Percentiles rank a stretch among this genome's conserved stretches.
Evolutionary conservation across 805 yeast species (phyloP).

Genomic region (Wickerhamiella bombiphila): DNA sequence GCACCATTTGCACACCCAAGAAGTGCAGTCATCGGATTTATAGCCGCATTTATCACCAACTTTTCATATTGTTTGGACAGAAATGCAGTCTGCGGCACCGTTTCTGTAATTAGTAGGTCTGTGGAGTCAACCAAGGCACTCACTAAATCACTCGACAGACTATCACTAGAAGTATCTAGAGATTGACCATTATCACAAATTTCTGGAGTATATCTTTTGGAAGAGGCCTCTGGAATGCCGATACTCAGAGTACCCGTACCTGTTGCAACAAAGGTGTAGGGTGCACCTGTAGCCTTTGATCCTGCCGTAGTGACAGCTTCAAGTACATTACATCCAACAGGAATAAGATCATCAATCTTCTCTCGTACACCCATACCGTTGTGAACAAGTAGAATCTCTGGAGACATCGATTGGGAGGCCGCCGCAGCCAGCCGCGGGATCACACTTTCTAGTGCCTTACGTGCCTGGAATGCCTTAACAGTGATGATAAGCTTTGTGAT

Average conservation of each 20-base stretch:
- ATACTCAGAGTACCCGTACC: constrained; percentile 45
- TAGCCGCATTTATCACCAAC: constrained; percentile 63
- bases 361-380: constrained; percentile 71
- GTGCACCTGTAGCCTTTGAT: constrained; percentile 36
- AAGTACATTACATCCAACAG: constrained; percentile 29
- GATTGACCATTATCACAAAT: too few species aligned
- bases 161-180: constrained; percentile 2
- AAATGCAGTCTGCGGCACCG: constrained; percentile 29
- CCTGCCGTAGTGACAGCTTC: constrained; percentile 61
- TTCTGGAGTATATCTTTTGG: too few species aligned
- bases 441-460: constrained; percentile 44
- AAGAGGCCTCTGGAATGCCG: constrained; percentile 2
- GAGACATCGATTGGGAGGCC: too few species aligned
- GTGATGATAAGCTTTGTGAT: constrained; percentile 53
- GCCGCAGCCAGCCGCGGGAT: constrained; percentile 32
- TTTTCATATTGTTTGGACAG: constrained; percentile 57
- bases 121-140: neutral
- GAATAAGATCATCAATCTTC: constrained; percentile 42
- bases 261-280: constrained; percentile 45
- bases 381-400: constrained; percentile 58
- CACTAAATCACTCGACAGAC: neutral
- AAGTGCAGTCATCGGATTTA: constrained; percentile 71
- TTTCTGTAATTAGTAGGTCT: constrained; percentile 7
- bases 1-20: constrained; percentile 70
- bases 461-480: constrained; percentile 68